Evolutionary conservation across 2,329 filamentous ascomycete genomes (phyloP).

Genomic region (Talaromyces sp.): DNA sequence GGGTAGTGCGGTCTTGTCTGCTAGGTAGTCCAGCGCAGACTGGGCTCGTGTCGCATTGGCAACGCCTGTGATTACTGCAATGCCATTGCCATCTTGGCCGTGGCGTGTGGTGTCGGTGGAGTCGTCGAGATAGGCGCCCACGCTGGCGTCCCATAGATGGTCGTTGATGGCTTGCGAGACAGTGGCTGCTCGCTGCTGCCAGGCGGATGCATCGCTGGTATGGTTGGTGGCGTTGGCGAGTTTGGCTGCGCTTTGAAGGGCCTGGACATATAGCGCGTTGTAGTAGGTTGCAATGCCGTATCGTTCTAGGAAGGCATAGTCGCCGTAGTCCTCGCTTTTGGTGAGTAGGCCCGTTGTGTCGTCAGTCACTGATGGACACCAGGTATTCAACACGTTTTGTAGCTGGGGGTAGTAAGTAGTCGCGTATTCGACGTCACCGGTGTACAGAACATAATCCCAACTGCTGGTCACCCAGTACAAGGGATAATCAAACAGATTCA

Average conservation of each 20-base stretch:
- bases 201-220: constrained; percentile 5
- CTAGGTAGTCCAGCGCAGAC: constrained; percentile 37
- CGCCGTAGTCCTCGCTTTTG: constrained; percentile 45
- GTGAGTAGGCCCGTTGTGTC: constrained; percentile 36
- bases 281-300: constrained; percentile 50
- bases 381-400: constrained; percentile 40
- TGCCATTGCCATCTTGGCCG: constrained; percentile 16
- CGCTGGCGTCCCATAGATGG: constrained; percentile 13
- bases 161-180: constrained; percentile 8
- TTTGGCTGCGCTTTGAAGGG: constrained; percentile 13
- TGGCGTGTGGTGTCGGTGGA: constrained; percentile 11
- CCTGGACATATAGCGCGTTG: constrained; percentile 25
- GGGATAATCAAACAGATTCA: constrained; percentile 50
- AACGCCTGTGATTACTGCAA: constrained; percentile 25
- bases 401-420: constrained; percentile 40
- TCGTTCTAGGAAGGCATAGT: constrained; percentile 50
- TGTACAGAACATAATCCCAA: constrained; percentile 49
- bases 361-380: constrained; percentile 44
- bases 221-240: constrained; percentile 13
- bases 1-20: constrained; percentile 27
- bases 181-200: constrained; percentile 8
- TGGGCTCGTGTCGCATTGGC: constrained; percentile 18
- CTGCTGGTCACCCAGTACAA: constrained; percentile 51
- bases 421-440: constrained; percentile 42
- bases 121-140: constrained; percentile 14